Evolutionary conservation across 2,329 filamentous ascomycete species (phyloP), one percentile per base, ranked within the genome.

Genomic region (Chaetomium strumarium): DNA sequence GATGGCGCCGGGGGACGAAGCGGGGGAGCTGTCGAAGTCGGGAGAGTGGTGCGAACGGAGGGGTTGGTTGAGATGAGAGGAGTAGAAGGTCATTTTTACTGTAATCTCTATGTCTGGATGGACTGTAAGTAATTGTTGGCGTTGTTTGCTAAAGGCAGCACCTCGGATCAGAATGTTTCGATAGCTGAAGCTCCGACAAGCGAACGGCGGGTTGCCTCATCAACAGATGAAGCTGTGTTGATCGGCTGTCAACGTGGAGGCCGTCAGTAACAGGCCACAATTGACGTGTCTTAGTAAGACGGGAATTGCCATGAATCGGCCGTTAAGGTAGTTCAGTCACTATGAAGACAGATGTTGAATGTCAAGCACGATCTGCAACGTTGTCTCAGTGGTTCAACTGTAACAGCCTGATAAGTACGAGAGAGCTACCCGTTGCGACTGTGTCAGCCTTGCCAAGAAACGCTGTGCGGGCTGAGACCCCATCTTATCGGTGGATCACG

Each of bases 1-100:
- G 38, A 55, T 58, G 52, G 59, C 54, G 46, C 60, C 64, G 42
- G 60, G 63, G 24, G 63, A 61, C 2, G 63, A 58, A 17, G 62
- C 53, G 10, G 64, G 58, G 11, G 63, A 62, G 36, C 55, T 52
- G 34, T 60, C 57, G 50, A 48, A 55, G 14, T 58, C 56, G 46
- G 55, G 51, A 24, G 53, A 50, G n/a, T 47, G 37, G 34, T 48
- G 52, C 16, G 57, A 48, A 14, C 52, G 56, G 46, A 41, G 43
- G 46, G 36, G 49, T 20, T 48, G 52, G 29, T 47, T 45, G 45
- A 41, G 49, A 43, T 49, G 45, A 31, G 57, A 51, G 49, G 49
- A 19, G 49, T 57, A 56, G 53, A 48, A 58, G 44, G 58, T 60
- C 62, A 64, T 63, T 13, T 51, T 57, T 29, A 13, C 5, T 24